A percentile compares a stretch with the other conserved stretches of the same genome.
These are phyloP conservation scores for Leptographium wingfieldii DNA, from an alignment of 2,329 filamentous ascomycete genomes.

Conservation along the genomic window DNA sequence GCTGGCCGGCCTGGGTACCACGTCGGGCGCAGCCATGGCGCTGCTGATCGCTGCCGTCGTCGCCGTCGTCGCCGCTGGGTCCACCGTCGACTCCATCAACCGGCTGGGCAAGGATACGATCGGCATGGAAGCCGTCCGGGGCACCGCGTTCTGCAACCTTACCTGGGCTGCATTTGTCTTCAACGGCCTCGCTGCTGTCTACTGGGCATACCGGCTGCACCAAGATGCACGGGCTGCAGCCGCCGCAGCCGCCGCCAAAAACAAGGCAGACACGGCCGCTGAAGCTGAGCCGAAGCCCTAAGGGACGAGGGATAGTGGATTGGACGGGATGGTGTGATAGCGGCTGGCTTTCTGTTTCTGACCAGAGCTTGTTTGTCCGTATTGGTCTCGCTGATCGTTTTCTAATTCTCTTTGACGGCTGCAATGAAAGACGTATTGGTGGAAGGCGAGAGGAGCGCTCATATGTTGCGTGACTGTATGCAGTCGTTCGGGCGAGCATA, in stretches of 20 bases:
- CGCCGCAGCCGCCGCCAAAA: background rate
- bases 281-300: background rate
- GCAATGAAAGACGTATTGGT: background rate
- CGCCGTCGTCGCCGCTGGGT: conserved; percentile 3
- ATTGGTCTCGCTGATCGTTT: background rate
- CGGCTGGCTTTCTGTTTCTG: no score
- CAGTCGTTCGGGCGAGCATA: no score
- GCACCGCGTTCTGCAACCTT: conserved; percentile 31
- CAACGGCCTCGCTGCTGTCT: conserved; percentile 26
- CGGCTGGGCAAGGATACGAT: conserved; percentile 24
- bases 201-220: conserved; percentile 27
- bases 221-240: conserved; percentile 12
- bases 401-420: background rate
- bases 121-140: conserved; percentile 30
- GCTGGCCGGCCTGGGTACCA: conserved; percentile 25
- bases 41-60: conserved; percentile 11
- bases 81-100: conserved; percentile 12
- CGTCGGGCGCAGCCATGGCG: conserved; percentile 21
- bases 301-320: background rate
- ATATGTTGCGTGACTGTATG: no score
- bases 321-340: background rate
- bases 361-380: no score
- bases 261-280: background rate
- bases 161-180: conserved; percentile 34
- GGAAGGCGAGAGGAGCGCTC: no score